Base-by-base conservation (phyloP, 1,284 basidiomycete species). In the Trametes polyzona region DNA sequence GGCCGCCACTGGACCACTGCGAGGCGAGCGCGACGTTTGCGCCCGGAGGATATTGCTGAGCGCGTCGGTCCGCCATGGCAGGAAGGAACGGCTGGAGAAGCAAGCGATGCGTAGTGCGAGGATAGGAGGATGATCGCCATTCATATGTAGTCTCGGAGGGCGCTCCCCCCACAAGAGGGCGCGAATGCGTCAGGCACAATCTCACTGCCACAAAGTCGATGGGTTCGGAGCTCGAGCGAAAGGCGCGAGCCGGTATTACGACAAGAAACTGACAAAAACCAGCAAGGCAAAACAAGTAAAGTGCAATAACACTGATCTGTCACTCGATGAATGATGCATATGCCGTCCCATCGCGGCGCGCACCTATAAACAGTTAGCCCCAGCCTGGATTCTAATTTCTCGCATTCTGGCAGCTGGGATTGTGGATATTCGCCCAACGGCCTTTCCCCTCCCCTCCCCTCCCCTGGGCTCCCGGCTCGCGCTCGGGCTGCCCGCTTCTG, bases 11-110 rank as follows among this genome's bases (percentile, higher is more conserved):
- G 41, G 61, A 60, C 72, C 72, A 74, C 39, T 69, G 71, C 27
- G 61, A 52, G 27, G 63, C 51, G 54, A 65, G 58, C 23, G 68
- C 62, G 48, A 65, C 59, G 64, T 69, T 65, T 6, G 66, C 58
- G 40, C 67, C 57, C 41, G 59, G 48, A 37, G 68, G 61, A 52
- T 70, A 67, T 35, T 61, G 66, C 33, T 69, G 69, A 47, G 65
- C 63, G 60, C 69, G 71, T 62, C 69, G 62, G 66, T 74, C 70
- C 49, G 71, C 67, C 73, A 73, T 73, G 60, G 63, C 51, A 55
- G 51, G 47, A 44, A 52, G 23, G 41, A 29, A n/a, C 16, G 33
- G 41, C 43, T 42, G 23, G 57, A 64, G 59, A 56, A 59, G 66
- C 59, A 58, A 55, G 53, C 53, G 53, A 48, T 55, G 53, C 46